Conservation (phyloP, 257 asterid species). For the Fraxinus anomala region DNA sequence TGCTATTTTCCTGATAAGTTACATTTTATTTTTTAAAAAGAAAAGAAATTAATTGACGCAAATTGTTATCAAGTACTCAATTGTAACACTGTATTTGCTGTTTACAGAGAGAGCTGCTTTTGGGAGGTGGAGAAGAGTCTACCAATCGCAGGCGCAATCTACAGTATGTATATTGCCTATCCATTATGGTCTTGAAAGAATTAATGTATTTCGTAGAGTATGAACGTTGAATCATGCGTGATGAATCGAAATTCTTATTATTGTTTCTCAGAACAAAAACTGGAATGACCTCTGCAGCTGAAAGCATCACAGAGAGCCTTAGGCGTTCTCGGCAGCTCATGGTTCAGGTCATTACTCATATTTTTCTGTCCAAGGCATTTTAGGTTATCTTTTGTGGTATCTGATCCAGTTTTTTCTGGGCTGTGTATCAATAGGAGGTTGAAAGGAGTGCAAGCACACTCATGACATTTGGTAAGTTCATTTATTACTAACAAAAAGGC, state of each 20-base stretch:
- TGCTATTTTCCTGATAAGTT: not conserved
- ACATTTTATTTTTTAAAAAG: not conserved
- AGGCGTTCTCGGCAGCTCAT: constrained; percentile 92
- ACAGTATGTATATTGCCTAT: constrained; percentile 55
- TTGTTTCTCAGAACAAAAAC: constrained; percentile 73
- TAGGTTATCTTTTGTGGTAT: constrained; percentile 3
- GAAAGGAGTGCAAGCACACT: constrained; percentile 85
- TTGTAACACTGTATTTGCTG: constrained; percentile 26
- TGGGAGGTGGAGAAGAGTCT: constrained; percentile 98
- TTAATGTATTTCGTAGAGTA: constrained; percentile 8
- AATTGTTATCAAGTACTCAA: not conserved
- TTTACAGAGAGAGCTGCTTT: constrained; percentile 83
- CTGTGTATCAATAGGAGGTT: constrained; percentile 63
- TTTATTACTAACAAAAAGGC: not conserved
- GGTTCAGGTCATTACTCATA: constrained; percentile 80
- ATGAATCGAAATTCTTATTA: constrained; percentile 11
- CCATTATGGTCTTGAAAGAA: not conserved
- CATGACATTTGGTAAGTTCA: constrained; percentile 75
- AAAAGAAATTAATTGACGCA: not conserved
- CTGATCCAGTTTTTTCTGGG: constrained; percentile 19
- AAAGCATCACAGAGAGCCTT: constrained; percentile 93
- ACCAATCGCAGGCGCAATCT: constrained; percentile 84
- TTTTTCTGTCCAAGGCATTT: constrained; percentile 1
- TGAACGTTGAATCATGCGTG: not conserved
- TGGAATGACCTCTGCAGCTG: constrained; percentile 99